Conservation (phyloP, 106 monocot genomes). For the Acorus gramineus region DNA sequence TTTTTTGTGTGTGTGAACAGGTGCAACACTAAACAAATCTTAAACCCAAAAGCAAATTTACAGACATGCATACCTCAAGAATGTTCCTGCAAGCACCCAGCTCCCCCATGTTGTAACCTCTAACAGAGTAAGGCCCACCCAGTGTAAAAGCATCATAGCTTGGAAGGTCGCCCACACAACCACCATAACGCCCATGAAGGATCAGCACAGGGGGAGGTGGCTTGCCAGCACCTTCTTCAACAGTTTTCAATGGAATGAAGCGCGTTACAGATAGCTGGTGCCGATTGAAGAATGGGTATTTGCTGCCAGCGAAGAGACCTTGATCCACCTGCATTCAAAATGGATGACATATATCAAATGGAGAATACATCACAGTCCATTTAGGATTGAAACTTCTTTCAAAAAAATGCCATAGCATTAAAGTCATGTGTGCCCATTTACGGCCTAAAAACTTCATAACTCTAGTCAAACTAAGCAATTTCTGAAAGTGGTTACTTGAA, state of each 20-base stretch:
- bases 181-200: slow-evolving; percentile 89
- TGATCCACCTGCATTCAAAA: slow-evolving; percentile 68
- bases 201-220: slow-evolving; percentile 79
- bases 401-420: neutral
- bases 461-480: too few species aligned
- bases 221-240: slow-evolving; percentile 76
- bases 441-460: too few species aligned
- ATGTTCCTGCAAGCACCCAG: slow-evolving; percentile 80
- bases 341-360: neutral
- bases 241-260: slow-evolving; percentile 70
- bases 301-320: slow-evolving; percentile 88
- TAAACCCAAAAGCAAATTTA: too few species aligned
- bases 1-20: too few species aligned
- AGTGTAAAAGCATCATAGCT: slow-evolving; percentile 97
- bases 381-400: neutral
- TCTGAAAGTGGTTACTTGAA: too few species aligned
- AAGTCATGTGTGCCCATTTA: too few species aligned
- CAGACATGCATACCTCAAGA: slow-evolving; percentile 60
- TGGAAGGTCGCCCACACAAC: slow-evolving; percentile 93
- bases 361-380: too few species aligned
- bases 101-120: slow-evolving; percentile 96
- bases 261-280: slow-evolving; percentile 81
- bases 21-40: too few species aligned
- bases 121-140: slow-evolving; percentile 92
- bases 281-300: slow-evolving; percentile 87